Evolutionary conservation across 1,139 yeast genomes (phyloP), one percentile per base, ranked within the genome.

Genomic region (Taphrina communis): DNA sequence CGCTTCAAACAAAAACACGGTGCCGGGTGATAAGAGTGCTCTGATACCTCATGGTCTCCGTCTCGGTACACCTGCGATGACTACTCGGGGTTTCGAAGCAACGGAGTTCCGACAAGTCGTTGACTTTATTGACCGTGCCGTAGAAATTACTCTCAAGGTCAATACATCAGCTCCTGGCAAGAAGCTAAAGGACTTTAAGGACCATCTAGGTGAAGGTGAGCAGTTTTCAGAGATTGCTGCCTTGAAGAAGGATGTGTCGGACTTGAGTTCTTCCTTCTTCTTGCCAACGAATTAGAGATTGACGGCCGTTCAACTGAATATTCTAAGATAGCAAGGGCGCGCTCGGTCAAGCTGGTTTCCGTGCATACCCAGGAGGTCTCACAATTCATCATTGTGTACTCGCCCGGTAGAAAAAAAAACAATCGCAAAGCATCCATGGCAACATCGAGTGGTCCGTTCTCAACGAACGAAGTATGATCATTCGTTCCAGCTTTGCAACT

Each of bases 1-100:
- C 79, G 98, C 98, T 44, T 86, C 92, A 77, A 94, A 94, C 85
- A 94, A 94, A 83, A 94, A 94, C 85, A 89, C 99, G 66, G 92
- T 94, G 74, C 98, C 99, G 72, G 98, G 98, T 77, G 99, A 94
- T 81, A 92, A 90, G 83, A 90, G 97, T 65, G 99, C 99, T 71
- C 85, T 94, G 73, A 96, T 92, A 71, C 99, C 99, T 77, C 96
- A 97, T 80, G 99, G 99, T 80, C 88, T 94, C 73, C 90, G 99
- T 83, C 88, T 94, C 73, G 99, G 99, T 78, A 92, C 99, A 55
- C 99, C 99, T 74, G 98, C 98, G 72, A 94, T 94, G 99, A 86
- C 97, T 73, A 90, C 98, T 72, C 90, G 99, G 83, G 99, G 98
- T 76, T 86, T 93, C 77, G 88, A 90, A 74, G 91, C 88, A 78